Evolutionary conservation across 352 stramenopile genomes (phyloP), one percentile per base, ranked within the genome.

Genomic region (Phytophthora chlamydospora): DNA sequence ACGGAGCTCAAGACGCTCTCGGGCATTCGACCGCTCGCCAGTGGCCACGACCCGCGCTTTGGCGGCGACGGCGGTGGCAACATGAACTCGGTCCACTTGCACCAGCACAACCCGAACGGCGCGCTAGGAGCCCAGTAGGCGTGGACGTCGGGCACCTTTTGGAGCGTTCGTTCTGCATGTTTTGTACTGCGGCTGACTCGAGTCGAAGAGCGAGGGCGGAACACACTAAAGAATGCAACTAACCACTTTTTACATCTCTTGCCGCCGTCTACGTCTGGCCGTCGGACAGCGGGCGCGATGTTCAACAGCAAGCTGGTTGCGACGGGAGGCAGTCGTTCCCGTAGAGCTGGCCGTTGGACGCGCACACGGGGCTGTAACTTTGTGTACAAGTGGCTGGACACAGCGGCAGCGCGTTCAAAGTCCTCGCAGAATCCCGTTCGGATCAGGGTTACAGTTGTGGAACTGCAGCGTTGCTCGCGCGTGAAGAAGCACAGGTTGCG

Each of bases 1-100:
- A 99, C 97, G 29, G 96, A 99, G 75, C 85, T 99, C 32, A 99
- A 99, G 84, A 98, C 94, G 16, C 82, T 99, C 10, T 92, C 82
- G 6, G 84, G 83, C 16, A 82, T 88, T 40, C 81, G 85, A 40
- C 80, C 85, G 31, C 61, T 86, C 4, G 68, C 75, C 0, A 82
- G 54, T 59, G 71, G 77, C 44, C 65, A 80, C 19, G 82, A 89
- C 44, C 66, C 71, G 31, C 82, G 82, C 16, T 88, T 87, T 14
- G 78, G 73, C 7, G 34, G 53, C 14, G 71, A 83, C 33, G 71
- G 81, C 13, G 62, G 62, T 6, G 71, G 64, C 16, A 83, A 73
- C 35, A 65, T 85, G 44, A 66, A 75, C 36, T 81, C 78, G 12
- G 73, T 80, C 52, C 78, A 87, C 69, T 66, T 87, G 50, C 71